Conservation (phyloP, 306 rosid species). For the Sicyos edulis region DNA sequence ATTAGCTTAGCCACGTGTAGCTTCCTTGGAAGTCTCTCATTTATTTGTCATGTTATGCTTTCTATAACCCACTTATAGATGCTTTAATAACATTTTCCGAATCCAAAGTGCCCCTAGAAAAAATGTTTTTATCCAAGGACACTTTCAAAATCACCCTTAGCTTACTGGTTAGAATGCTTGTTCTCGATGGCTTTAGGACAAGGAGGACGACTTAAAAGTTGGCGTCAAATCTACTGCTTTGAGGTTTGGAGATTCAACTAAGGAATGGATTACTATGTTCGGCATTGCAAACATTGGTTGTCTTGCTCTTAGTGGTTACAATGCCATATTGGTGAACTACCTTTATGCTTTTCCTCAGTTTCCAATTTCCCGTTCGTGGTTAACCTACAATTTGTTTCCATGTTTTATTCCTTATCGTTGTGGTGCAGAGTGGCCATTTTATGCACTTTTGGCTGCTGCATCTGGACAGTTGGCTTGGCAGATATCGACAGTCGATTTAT, state of each 20-base stretch:
- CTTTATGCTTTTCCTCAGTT: slow-evolving; percentile 9
- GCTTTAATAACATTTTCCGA: not conserved
- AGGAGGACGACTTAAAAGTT: slow-evolving; percentile 82
- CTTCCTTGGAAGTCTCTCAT: slow-evolving; percentile 5
- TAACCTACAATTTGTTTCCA: not conserved
- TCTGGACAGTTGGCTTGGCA: slow-evolving; percentile 90
- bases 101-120: not conserved
- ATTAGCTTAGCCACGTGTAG: not conserved
- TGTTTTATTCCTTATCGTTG: slow-evolving; percentile 16
- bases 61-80: not conserved
- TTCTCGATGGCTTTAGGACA: slow-evolving; percentile 49
- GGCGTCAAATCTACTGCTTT: slow-evolving; percentile 96
- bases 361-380: not conserved
- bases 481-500: slow-evolving; percentile 64
- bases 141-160: not conserved
- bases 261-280: slow-evolving; percentile 73
- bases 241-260: slow-evolving; percentile 75
- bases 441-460: slow-evolving; percentile 63
- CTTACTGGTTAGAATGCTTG: slow-evolving; percentile 12
- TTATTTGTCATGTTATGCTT: not conserved
- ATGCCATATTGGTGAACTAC: slow-evolving; percentile 57
- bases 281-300: slow-evolving; percentile 62
- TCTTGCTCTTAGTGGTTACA: slow-evolving; percentile 75
- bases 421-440: slow-evolving; percentile 78
- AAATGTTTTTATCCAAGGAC: not conserved